Percentiles rank a stretch among this genome's conserved stretches.
These are phyloP conservation scores for Phytopythium cucurbitacearum DNA, from an alignment of 352 stramenopile species.

Conservation along the genomic window DNA sequence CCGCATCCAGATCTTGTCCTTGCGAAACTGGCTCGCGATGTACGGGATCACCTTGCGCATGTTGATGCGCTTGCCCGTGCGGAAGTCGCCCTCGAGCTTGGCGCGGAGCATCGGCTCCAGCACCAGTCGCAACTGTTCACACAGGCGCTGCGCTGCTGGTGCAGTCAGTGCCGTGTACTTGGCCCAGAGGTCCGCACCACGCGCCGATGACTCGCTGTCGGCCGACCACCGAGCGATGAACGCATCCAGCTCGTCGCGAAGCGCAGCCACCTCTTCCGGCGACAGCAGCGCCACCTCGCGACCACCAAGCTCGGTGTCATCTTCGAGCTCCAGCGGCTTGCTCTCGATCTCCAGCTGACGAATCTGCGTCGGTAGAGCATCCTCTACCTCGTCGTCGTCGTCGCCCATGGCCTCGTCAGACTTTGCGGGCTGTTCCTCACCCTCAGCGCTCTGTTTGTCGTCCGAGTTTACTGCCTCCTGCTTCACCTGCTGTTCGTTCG, in stretches of 20 bases:
- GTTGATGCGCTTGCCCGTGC: slow-evolving; percentile 99
- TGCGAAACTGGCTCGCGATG: slow-evolving; percentile 99
- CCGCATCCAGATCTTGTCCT: slow-evolving; percentile 99
- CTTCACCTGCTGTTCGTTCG: no score
- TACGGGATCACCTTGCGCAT: slow-evolving; percentile 99
- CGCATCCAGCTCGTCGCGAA: slow-evolving; percentile 77
- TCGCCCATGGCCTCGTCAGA: slow-evolving; percentile 15
- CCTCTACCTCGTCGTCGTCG: slow-evolving; percentile 26
- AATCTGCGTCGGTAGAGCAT: slow-evolving; percentile 22
- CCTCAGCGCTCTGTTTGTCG: no score
- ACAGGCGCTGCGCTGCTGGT: slow-evolving; percentile 92
- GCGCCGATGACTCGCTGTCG: slow-evolving; percentile 23
- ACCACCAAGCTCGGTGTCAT: slow-evolving; percentile 25
- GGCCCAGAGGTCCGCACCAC: slow-evolving; percentile 85
- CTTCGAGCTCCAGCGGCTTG: slow-evolving; percentile 11
- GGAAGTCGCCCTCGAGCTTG: slow-evolving; percentile 98
- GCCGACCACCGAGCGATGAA: slow-evolving; percentile 71
- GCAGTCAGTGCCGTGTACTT: slow-evolving; percentile 92
- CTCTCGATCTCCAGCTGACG: slow-evolving; percentile 35
- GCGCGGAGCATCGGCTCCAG: slow-evolving; percentile 97
- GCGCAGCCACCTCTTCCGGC: slow-evolving; percentile 59
- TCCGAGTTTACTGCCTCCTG: no score
- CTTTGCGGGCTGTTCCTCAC: slow-evolving; percentile 3
- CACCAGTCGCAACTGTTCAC: slow-evolving; percentile 98
- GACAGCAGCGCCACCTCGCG: slow-evolving; percentile 35